A percentile compares a stretch with the other conserved stretches of the same genome.
Conservation (phyloP, 352 stramenopile species). For the Phytophthora lateralis region DNA sequence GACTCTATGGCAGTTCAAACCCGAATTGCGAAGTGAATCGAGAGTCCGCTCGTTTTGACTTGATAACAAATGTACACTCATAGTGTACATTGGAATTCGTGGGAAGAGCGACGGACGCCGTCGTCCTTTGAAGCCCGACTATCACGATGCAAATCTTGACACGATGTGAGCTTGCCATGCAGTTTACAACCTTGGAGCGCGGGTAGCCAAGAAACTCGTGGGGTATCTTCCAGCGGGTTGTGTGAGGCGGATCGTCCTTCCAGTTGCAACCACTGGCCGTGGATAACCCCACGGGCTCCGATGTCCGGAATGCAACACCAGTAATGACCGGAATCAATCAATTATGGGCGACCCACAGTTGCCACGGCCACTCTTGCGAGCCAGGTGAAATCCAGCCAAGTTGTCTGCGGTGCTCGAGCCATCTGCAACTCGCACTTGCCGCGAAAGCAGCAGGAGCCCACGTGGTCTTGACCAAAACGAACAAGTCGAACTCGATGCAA, state of each 20-base stretch:
- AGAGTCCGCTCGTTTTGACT: background rate
- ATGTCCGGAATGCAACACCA: background rate
- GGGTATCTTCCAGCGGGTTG: conserved; percentile 32
- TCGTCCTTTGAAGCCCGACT: conserved; percentile 20
- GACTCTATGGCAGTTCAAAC: conserved; percentile 19
- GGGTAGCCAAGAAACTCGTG: conserved; percentile 12
- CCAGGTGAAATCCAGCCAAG: conserved; percentile 12
- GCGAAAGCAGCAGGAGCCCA: conserved; percentile 10
- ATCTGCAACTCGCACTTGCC: conserved; percentile 6
- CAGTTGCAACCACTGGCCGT: background rate
- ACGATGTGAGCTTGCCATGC: conserved; percentile 22
- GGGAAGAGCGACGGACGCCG: background rate
- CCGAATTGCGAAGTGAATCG: conserved; percentile 3
- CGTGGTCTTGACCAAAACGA: conserved; percentile 2
- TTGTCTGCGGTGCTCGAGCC: background rate
- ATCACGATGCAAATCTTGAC: conserved; percentile 11
- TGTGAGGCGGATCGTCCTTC: conserved; percentile 17
- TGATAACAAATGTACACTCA: background rate
- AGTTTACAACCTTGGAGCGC: background rate
- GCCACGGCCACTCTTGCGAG: conserved; percentile 1
- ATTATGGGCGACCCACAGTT: background rate
- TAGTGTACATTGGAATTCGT: background rate
- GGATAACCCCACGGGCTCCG: background rate
- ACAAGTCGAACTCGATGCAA: background rate
- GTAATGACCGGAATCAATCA: conserved; percentile 26